Base-by-base conservation (phyloP, 2,329 filamentous ascomycete genomes). In the Penicillium brevicompactum region DNA sequence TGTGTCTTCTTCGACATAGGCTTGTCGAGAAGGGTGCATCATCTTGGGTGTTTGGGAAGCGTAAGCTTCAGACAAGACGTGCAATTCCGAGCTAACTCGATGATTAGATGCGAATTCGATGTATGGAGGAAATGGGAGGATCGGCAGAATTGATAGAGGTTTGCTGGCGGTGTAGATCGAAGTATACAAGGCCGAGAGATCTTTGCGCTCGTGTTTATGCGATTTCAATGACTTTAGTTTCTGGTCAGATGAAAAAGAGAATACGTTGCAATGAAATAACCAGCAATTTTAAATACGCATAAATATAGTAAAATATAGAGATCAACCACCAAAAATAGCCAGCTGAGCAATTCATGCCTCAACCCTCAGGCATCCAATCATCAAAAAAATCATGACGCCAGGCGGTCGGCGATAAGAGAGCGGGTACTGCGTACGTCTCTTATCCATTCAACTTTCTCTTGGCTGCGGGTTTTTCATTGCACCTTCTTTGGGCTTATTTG, bases 21-120 rank as follows among this genome's bases (percentile, higher is more conserved):
- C 93, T 76, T 93, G 89, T 63, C 94, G 86, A 73, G 93, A 87
- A 55, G 93, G 93, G 80, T 97, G 93, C 79, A 96, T 83, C 72
- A 77, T 83, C 70, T 69, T 76, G 66, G 40, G 59, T 55, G 51
- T 48, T 13, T 22, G 37, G 49, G 55, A 63, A 59, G 56, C 54
- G 38, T 38, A 2, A 24, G 57, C 57, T 59, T 63, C 40, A 40
- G 14, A 14, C 10, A 7, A 34, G 31, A 34, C 24, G 24, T 27
- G 24, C 24, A 27, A 18, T 18, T 18, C 18, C 18, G 24, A 27
- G 24, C 24, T 27, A 10, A 34, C 13, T 34, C 8, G 24, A 27
- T 27, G 24, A 27, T 27, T 27, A 27, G 24, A 27, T 27, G 24
- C 24, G 24, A 27, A 27, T 27, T 27, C 24, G 24, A 27, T 18